Base-by-base conservation (phyloP, 495 filamentous ascomycete genomes). In the Hypomontagnella monticulosa region DNA sequence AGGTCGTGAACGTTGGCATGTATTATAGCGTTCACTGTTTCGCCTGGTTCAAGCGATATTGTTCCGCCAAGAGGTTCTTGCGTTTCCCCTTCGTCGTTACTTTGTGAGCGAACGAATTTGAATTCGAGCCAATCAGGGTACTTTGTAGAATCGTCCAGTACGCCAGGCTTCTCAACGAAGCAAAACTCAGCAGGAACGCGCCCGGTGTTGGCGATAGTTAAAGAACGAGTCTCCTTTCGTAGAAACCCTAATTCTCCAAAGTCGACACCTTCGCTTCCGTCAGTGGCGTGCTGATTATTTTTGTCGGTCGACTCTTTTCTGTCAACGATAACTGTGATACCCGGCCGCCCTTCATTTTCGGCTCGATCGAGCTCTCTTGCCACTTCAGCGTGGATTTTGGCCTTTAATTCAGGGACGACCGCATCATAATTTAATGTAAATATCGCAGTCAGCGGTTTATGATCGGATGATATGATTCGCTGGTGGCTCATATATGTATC, bases 131-230 rank as follows among this genome's bases (percentile, higher is more conserved):
- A 97, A 1, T 80, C 71, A 0, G 87, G 83, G 33, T 61, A 46
- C 34, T 59, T 46, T 16, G 30, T 63, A 3, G 75, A 66, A 18
- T 77, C 78, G 8, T 80, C 85, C 7, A 74, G 73, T 0, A 75
- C 73, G n/a, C 80, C 76, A 4, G 89, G 87, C 48, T 87, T 84
- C 52, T 91, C 86, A 0, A 92, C 84, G 62, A 98, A 94, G 6
- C 78, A 81, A 63, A 97, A 87, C 1, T 80, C 89, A 0, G 96
- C 93, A 34, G 84, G 76, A 0, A 93, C 89, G 15, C 89, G 80
- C 18, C 96, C 89, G 0, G 94, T 98, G 56, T 99, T 99, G 4
- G 96, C 96, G 30, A 98, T 85, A 5, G 93, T 97, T 34, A 98
- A 65, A 10, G 74, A 82, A 6, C 89, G 83, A 9, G 76, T 81